Percentiles rank a stretch among this genome's conserved stretches.
Evolutionary conservation across 129 eudicot species (phyloP).

Genomic region (Erigeron canadensis): DNA sequence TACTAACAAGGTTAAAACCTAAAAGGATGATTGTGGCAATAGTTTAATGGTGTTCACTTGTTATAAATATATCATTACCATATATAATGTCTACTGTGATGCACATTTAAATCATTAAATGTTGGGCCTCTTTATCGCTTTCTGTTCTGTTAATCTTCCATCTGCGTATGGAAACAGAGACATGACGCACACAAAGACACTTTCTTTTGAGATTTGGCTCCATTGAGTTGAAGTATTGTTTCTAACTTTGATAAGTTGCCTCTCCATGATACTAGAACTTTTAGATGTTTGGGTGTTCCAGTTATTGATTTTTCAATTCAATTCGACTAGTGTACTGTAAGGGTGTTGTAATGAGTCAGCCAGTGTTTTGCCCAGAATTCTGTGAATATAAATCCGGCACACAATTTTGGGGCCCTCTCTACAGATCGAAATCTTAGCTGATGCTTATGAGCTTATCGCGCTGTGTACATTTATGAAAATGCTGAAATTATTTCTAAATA

Average conservation of each 20-base stretch:
- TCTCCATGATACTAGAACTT: too few species aligned
- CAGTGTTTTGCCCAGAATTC: not conserved
- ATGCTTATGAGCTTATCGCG: not conserved
- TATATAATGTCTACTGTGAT: not conserved
- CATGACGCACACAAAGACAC: slow-evolving; percentile 16
- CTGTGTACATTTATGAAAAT: not conserved
- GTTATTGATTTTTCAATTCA: not conserved
- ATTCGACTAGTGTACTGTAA: slow-evolving; percentile 9
- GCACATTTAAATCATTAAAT: not conserved
- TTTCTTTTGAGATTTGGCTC: slow-evolving; percentile 11
- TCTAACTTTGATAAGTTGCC: not conserved
- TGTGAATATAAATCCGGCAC: not conserved
- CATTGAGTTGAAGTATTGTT: slow-evolving; percentile 19
- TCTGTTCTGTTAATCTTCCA: slow-evolving; percentile 5
- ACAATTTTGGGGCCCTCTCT: not conserved
- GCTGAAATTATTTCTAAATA: not conserved
- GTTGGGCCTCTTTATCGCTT: not conserved
- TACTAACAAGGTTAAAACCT: not conserved
- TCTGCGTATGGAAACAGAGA: slow-evolving; percentile 7
- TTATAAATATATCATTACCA: not conserved
- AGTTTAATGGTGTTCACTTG: not conserved
- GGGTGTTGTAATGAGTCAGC: not conserved
- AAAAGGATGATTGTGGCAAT: not conserved
- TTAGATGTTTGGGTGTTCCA: not conserved
- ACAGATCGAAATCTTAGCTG: not conserved